Conservation (phyloP, 2,329 filamentous ascomycete genomes). For the Fusarium sp. region DNA sequence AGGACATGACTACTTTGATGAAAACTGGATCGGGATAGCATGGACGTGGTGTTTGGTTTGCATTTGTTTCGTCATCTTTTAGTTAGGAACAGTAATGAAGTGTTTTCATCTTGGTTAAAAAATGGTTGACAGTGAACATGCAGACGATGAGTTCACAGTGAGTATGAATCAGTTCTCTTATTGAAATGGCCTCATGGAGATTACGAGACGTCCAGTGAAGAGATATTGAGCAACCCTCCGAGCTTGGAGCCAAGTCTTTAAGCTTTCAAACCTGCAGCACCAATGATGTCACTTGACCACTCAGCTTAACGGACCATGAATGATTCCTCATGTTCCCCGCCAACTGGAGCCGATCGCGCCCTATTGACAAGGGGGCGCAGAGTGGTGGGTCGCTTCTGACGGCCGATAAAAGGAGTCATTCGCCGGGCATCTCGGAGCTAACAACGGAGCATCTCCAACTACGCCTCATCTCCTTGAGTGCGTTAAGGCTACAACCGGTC, state of each 20-base stretch:
- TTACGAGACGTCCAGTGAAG: too few relatives aligned
- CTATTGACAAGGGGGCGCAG: not conserved
- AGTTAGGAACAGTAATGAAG: not conserved
- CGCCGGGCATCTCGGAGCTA: not conserved
- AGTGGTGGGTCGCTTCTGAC: not conserved
- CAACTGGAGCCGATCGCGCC: not conserved
- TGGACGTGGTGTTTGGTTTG: slow-evolving; percentile 8
- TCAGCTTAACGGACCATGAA: not conserved
- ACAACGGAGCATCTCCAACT: not conserved
- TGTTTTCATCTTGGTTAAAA: not conserved
- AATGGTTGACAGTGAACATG: too few relatives aligned
- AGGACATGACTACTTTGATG: not conserved
- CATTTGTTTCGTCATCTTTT: not conserved
- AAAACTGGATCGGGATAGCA: not conserved
- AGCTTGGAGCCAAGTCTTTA: not conserved
- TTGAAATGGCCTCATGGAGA: too few relatives aligned
- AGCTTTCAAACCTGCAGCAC: not conserved
- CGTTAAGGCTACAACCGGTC: too few relatives aligned
- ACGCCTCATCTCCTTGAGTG: too few relatives aligned
- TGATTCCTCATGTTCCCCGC: not conserved
- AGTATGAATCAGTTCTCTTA: too few relatives aligned
- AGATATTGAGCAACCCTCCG: not conserved
- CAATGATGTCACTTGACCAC: not conserved
- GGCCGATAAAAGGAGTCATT: not conserved
- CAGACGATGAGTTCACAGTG: too few relatives aligned